These are phyloP conservation scores for Boletus sensibilis DNA, from an alignment of 768 basidiomycete species.

Conservation along the genomic window DNA sequence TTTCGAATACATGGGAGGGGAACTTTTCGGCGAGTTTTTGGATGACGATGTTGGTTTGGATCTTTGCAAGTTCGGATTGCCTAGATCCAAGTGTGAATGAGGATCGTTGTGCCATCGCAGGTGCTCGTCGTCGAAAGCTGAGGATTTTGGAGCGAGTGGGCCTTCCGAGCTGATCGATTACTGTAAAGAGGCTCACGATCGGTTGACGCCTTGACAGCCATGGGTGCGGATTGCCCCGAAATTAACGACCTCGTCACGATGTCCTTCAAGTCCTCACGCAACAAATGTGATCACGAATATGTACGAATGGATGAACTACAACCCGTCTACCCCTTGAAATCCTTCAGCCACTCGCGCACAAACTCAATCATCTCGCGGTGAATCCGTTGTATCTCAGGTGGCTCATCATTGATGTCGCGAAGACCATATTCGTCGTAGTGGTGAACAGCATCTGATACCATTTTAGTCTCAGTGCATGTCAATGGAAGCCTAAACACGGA, in stretches of 20 bases:
- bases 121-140: not conserved
- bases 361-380: slow-evolving; percentile 81
- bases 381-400: slow-evolving; percentile 72
- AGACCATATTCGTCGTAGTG: slow-evolving; percentile 75
- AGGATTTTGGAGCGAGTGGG: not conserved
- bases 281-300: not conserved
- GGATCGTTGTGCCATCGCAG: slow-evolving; percentile 31
- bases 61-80: slow-evolving; percentile 81
- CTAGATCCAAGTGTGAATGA: slow-evolving; percentile 81
- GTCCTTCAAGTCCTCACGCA: not conserved
- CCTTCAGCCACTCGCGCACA: slow-evolving; percentile 70
- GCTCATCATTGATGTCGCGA: slow-evolving; percentile 57
- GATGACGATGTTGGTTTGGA: slow-evolving; percentile 83
- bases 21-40: slow-evolving; percentile 57
- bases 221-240: not conserved
- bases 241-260: not conserved
- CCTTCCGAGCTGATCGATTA: not conserved
- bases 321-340: slow-evolving; percentile 31
- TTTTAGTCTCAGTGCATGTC: not conserved
- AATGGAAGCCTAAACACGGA: not conserved
- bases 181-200: not conserved
- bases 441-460: slow-evolving; percentile 61
- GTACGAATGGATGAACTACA: not conserved
- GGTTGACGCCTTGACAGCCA: too few relatives aligned
- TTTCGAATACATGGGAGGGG: slow-evolving; percentile 49